These are phyloP conservation scores for Rutidosis leptorrhynchoides DNA, from an alignment of 129 eudicot genomes.

Conservation along the genomic window DNA sequence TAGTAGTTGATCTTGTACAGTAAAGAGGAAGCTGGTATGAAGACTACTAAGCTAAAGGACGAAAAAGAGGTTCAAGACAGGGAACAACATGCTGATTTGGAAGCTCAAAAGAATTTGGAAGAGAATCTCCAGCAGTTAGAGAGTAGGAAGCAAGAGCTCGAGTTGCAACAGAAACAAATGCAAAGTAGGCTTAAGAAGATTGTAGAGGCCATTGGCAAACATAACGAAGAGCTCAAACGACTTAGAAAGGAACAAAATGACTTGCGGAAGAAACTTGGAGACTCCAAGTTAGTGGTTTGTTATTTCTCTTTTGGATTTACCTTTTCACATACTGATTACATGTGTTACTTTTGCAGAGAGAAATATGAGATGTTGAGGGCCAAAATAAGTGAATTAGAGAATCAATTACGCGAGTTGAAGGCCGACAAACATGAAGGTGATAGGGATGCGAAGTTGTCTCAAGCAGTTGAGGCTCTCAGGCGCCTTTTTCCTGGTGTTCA, in stretches of 20 bases:
- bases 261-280: slow-evolving; percentile 57
- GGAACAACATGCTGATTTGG: slow-evolving; percentile 84
- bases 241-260: slow-evolving; percentile 76
- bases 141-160: slow-evolving; percentile 81
- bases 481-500: slow-evolving; percentile 98
- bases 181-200: slow-evolving; percentile 63
- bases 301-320: neutral
- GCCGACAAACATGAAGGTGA: slow-evolving; percentile 95
- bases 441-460: slow-evolving; percentile 81
- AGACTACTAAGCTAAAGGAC: slow-evolving; percentile 74
- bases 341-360: slow-evolving; percentile 43
- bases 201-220: slow-evolving; percentile 60
- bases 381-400: slow-evolving; percentile 71
- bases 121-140: slow-evolving; percentile 88
- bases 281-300: slow-evolving; percentile 53
- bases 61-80: slow-evolving; percentile 94
- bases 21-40: slow-evolving; percentile 97
- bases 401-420: slow-evolving; percentile 82
- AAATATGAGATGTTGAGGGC: slow-evolving; percentile 61
- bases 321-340: neutral
- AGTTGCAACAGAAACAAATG: slow-evolving; percentile 87
- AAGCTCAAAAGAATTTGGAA: slow-evolving; percentile 82
- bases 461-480: slow-evolving; percentile 90
- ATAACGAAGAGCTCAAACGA: slow-evolving; percentile 69
- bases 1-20: slow-evolving; percentile 41